These are phyloP conservation scores for Oryza longistaminata DNA, from an alignment of 176 grass and related monocot species.

Conservation along the genomic window DNA sequence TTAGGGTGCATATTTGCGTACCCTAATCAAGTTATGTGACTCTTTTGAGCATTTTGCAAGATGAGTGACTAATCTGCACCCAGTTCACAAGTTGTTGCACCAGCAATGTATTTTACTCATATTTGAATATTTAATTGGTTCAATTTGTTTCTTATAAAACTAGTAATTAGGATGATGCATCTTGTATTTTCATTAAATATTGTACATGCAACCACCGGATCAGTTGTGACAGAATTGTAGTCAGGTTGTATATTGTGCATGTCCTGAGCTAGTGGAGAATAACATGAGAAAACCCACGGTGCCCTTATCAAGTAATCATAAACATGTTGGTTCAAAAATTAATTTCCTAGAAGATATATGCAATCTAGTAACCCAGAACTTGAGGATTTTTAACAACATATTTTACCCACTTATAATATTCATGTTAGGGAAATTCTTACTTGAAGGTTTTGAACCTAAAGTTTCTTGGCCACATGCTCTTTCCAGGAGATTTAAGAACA, in stretches of 20 bases:
- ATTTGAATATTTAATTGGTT: neutral
- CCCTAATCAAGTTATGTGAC: neutral
- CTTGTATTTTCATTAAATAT: neutral
- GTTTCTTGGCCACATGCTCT: neutral
- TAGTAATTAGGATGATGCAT: neutral
- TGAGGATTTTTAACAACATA: neutral
- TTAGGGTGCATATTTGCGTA: neutral
- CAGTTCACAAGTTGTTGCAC: neutral
- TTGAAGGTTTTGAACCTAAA: neutral
- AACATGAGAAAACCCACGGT: neutral
- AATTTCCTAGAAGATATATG: neutral
- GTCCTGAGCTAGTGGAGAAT: neutral
- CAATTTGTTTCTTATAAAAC: neutral
- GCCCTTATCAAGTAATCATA: neutral
- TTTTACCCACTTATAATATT: neutral
- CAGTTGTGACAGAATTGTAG: neutral
- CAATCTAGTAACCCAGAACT: neutral
- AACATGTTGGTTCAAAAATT: neutral
- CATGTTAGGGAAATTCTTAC: neutral
- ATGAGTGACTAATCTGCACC: neutral
- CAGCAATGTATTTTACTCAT: neutral
- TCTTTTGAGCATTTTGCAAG: neutral
- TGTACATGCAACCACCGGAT: neutral
- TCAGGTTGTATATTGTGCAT: neutral
- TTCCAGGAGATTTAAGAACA: neutral